These are phyloP conservation scores for Ophiocordyceps camponoti-rufipedis DNA, from an alignment of 2,329 filamentous ascomycete genomes.

Conservation along the genomic window DNA sequence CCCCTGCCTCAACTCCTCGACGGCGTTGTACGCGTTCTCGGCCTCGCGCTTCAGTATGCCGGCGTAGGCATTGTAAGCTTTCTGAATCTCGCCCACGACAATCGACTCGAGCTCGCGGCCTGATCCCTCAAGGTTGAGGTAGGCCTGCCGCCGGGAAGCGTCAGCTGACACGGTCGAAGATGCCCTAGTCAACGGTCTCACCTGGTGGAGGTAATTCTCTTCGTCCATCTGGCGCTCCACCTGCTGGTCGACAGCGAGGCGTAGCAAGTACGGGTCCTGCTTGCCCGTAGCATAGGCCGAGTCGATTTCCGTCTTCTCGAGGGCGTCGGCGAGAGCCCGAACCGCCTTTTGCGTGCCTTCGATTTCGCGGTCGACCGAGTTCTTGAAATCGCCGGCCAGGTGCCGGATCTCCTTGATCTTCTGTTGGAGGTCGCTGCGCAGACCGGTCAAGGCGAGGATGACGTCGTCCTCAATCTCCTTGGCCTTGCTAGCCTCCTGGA, in stretches of 20 bases:
- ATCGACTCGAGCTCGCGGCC: constrained; percentile 92
- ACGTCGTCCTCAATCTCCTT: constrained; percentile 84
- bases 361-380: constrained; percentile 88
- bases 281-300: constrained; percentile 57
- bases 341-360: constrained; percentile 67
- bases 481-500: constrained; percentile 72
- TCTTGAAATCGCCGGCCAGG: constrained; percentile 89
- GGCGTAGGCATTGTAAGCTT: constrained; percentile 88
- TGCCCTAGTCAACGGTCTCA: constrained; percentile 19
- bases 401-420: constrained; percentile 99
- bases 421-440: constrained; percentile 75
- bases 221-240: constrained; percentile 88
- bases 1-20: constrained; percentile 67
- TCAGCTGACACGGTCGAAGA: neutral
- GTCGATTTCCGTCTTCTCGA: constrained; percentile 67
- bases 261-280: constrained; percentile 79
- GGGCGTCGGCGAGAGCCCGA: constrained; percentile 59
- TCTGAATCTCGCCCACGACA: constrained; percentile 93
- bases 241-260: constrained; percentile 72
- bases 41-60: constrained; percentile 83
- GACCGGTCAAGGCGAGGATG: constrained; percentile 65
- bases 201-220: constrained; percentile 90
- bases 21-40: constrained; percentile 57
- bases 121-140: constrained; percentile 83
- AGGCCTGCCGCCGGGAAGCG: constrained; percentile 39